A percentile compares a stretch with the other conserved stretches of the same genome.
These are phyloP conservation scores for Spencermartinsiella europaea DNA, from an alignment of 805 yeast genomes.

Conservation along the genomic window DNA sequence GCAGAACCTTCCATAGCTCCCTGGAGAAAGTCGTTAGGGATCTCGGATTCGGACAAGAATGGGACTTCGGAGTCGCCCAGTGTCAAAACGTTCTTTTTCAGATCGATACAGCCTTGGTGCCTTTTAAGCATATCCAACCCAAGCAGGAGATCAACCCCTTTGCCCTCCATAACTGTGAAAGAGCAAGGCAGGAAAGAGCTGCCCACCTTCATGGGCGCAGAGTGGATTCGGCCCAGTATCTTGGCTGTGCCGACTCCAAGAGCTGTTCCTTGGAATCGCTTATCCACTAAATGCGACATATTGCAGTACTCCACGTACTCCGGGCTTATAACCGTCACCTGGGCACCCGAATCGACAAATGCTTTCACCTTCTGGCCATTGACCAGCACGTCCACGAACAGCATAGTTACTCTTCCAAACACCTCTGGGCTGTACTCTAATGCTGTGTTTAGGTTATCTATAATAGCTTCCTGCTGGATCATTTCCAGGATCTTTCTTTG, in stretches of 20 bases:
- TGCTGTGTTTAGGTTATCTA: slow-evolving; percentile 75
- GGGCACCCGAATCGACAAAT: slow-evolving; percentile 96
- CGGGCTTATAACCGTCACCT: slow-evolving; percentile 75
- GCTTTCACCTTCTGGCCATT: slow-evolving; percentile 83
- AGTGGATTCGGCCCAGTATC: slow-evolving; percentile 80
- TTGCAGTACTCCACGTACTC: slow-evolving; percentile 68
- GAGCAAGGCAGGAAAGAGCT: slow-evolving; percentile 58
- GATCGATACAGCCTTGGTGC: slow-evolving; percentile 77
- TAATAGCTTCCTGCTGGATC: slow-evolving; percentile 65
- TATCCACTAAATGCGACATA: slow-evolving; percentile 68
- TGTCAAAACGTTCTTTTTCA: slow-evolving; percentile 55
- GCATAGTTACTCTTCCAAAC: slow-evolving; percentile 77
- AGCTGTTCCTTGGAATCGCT: slow-evolving; percentile 74
- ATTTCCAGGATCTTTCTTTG: slow-evolving; percentile 62
- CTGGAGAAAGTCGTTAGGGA: slow-evolving; percentile 40
- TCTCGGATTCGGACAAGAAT: slow-evolving; percentile 69
- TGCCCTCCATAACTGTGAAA: slow-evolving; percentile 62
- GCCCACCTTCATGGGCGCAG: slow-evolving; percentile 79
- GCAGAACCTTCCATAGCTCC: slow-evolving; percentile 21
- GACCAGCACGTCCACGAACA: slow-evolving; percentile 70
- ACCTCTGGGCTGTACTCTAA: slow-evolving; percentile 86
- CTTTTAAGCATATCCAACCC: slow-evolving; percentile 90
- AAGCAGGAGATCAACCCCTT: slow-evolving; percentile 56
- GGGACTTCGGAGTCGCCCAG: slow-evolving; percentile 70
- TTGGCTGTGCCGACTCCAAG: slow-evolving; percentile 82